These are phyloP conservation scores for Chrysophaeum taylorii DNA, from an alignment of 352 stramenopile genomes.

Conservation along the genomic window DNA sequence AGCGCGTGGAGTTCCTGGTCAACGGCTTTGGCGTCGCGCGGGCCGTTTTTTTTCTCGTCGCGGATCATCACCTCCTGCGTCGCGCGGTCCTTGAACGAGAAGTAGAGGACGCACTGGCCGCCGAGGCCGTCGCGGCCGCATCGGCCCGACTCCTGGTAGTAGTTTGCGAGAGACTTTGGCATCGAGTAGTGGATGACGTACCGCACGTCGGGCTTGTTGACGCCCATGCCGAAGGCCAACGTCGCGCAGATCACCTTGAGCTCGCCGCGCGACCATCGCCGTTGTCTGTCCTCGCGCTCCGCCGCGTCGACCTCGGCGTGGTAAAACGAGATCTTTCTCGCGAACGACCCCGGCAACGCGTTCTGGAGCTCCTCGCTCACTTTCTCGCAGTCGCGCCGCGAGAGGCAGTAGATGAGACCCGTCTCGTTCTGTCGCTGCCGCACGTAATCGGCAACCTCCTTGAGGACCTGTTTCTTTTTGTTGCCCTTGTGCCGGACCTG, in stretches of 20 bases:
- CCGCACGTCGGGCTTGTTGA: slow-evolving; percentile 85
- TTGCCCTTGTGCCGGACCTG: slow-evolving; percentile 57
- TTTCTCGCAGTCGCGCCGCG: slow-evolving; percentile 62
- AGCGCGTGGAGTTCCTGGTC: neutral
- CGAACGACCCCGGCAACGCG: slow-evolving; percentile 19
- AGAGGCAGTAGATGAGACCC: slow-evolving; percentile 77
- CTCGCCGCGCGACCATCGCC: slow-evolving; percentile 58
- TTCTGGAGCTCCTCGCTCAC: slow-evolving; percentile 43
- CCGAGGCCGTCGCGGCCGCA: slow-evolving; percentile 79
- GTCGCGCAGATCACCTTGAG: slow-evolving; percentile 88
- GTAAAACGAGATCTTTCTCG: slow-evolving; percentile 59
- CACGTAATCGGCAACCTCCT: slow-evolving; percentile 50
- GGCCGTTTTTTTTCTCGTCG: neutral
- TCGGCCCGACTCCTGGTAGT: slow-evolving; percentile 91
- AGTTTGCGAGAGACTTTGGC: slow-evolving; percentile 95
- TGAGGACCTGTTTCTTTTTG: slow-evolving; percentile 37
- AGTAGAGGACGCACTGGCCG: slow-evolving; percentile 8
- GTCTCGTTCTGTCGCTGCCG: slow-evolving; percentile 38
- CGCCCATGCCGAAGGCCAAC: slow-evolving; percentile 95
- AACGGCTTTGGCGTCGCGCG: neutral
- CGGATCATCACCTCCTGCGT: slow-evolving; percentile 8
- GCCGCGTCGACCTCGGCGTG: slow-evolving; percentile 76
- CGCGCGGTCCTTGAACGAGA: slow-evolving; percentile 2
- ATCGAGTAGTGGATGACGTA: slow-evolving; percentile 97
- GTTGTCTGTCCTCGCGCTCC: slow-evolving; percentile 54